Conservation (phyloP, 2,329 filamentous ascomycete genomes). For the Aspergillus transmontanensis region DNA sequence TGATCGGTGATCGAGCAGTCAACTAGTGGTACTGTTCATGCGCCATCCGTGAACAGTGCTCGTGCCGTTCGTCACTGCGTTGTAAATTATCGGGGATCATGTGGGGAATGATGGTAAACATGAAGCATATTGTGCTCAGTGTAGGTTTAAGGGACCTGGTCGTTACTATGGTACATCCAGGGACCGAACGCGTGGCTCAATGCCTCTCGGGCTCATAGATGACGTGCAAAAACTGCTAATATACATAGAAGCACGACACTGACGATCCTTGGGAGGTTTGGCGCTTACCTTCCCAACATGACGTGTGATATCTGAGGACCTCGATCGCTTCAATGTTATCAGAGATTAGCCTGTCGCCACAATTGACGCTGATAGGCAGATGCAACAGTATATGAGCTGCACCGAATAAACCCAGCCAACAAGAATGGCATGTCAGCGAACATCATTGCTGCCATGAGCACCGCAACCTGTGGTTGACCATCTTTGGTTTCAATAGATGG, state of each 20-base stretch:
- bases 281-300: background rate
- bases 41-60: background rate
- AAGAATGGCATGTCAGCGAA: background rate
- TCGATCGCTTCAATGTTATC: background rate
- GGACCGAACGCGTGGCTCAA: background rate
- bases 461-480: background rate
- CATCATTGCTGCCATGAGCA: background rate
- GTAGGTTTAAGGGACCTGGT: background rate
- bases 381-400: background rate
- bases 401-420: background rate
- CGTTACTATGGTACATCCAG: background rate
- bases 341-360: background rate
- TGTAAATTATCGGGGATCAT: background rate
- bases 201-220: background rate
- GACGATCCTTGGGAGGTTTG: background rate
- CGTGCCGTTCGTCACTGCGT: background rate
- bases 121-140: background rate
- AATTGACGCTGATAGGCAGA: background rate
- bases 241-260: background rate
- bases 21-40: background rate
- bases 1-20: background rate
- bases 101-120: background rate
- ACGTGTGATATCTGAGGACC: background rate
- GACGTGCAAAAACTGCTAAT: background rate
- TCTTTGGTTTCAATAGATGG: background rate